Percentiles rank a stretch among this genome's conserved stretches.
Conservation (phyloP, 78 protist species). For the Acrasis kona region DNA sequence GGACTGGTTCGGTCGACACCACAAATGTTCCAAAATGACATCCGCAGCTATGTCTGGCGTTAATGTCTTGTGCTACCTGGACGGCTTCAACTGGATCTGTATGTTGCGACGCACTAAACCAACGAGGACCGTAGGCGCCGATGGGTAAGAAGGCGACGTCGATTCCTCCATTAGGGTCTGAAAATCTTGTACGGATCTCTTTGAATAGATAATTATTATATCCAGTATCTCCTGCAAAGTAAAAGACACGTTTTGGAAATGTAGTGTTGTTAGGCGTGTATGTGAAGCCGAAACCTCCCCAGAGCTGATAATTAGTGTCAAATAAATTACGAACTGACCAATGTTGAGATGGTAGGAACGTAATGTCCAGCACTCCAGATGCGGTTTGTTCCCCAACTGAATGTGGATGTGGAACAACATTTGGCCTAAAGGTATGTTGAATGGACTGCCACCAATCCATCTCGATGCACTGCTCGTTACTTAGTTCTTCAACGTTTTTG, state of each 20-base stretch:
- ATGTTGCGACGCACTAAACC: constrained; percentile 15
- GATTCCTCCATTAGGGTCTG: too few relatives aligned
- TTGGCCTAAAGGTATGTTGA: too few relatives aligned
- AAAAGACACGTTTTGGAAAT: not conserved
- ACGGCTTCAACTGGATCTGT: constrained; percentile 28
- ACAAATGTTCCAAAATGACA: constrained; percentile 36
- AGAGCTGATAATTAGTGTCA: constrained; percentile 5
- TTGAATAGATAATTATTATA: not conserved
- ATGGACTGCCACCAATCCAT: constrained; percentile 10
- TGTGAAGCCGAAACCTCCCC: constrained; percentile 11
- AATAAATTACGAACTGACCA: not conserved
- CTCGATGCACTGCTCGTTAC: not conserved
- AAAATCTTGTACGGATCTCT: not conserved
- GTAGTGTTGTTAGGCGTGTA: not conserved
- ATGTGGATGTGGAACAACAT: too few relatives aligned
- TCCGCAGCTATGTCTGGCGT: not conserved
- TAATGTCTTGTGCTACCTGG: not conserved
- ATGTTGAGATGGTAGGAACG: constrained; percentile 18
- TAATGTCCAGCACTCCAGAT: too few relatives aligned
- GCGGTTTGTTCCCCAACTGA: too few relatives aligned
- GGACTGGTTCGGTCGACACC: constrained; percentile 22
- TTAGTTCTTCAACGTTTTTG: not conserved
- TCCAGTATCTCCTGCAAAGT: constrained; percentile 37
- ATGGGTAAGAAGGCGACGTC: constrained; percentile 18
- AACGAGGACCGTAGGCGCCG: constrained; percentile 24